Evolutionary conservation across 2,329 filamentous ascomycete species (phyloP).

Genomic region (Chrysoporthe puriensis): DNA sequence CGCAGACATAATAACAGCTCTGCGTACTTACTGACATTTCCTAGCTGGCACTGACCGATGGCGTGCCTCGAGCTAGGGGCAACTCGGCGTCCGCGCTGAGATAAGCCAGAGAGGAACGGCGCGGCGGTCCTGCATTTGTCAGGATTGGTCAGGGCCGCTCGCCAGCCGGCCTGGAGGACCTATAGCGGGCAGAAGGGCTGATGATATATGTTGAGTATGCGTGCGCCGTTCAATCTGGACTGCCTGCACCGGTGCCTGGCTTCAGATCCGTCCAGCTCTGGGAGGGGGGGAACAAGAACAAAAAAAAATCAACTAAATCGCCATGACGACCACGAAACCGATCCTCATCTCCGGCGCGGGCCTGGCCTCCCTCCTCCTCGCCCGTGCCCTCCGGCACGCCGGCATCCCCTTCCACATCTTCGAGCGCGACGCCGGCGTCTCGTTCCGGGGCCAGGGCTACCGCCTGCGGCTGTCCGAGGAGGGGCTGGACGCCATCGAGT

Average conservation of each 20-base stretch:
- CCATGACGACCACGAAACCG: constrained; percentile 47
- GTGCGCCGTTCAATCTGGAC: no score
- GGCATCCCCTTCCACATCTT: constrained; percentile 58
- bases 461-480: constrained; percentile 59
- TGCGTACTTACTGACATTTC: no score
- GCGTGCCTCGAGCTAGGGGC: not conserved
- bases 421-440: constrained; percentile 55
- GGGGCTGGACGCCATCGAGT: constrained; percentile 64
- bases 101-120: not conserved
- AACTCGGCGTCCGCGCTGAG: not conserved
- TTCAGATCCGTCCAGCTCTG: no score
- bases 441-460: constrained; percentile 66
- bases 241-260: no score
- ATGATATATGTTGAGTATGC: no score
- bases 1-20: no score
- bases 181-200: no score
- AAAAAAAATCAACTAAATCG: not conserved
- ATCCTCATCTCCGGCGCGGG: constrained; percentile 54
- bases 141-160: not conserved
- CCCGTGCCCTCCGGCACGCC: constrained; percentile 45
- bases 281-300: not conserved
- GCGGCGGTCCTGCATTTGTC: not conserved
- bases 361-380: constrained; percentile 48
- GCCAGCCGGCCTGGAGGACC: not conserved
- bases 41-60: no score